Conservation (phyloP, 306 rosid genomes). For the Vigna reflexopilosa region DNA sequence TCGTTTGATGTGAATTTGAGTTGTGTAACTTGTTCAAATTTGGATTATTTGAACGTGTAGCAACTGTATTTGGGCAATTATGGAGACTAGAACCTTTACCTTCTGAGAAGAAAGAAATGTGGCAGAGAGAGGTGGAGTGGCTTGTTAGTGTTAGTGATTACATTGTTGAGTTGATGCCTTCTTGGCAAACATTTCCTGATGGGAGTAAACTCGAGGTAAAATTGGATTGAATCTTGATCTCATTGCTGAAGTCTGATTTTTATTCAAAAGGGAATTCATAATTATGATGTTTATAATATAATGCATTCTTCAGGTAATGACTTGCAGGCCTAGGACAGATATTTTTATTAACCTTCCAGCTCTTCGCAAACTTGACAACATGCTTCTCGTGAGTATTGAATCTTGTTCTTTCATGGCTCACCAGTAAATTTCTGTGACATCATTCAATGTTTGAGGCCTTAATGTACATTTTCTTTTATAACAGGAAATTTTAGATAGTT, state of each 20-base stretch:
- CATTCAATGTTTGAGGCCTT: conserved; percentile 18
- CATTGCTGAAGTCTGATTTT: neutral
- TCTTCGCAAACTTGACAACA: conserved; percentile 88
- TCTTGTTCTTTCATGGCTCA: neutral
- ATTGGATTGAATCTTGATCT: conserved; percentile 6
- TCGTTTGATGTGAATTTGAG: conserved; percentile 2
- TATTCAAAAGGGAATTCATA: neutral
- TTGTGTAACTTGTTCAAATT: neutral
- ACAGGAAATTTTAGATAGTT: conserved; percentile 86
- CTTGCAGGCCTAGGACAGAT: conserved; percentile 95
- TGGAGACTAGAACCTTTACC: conserved; percentile 92
- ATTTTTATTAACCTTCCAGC: conserved; percentile 93
- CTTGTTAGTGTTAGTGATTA: conserved; percentile 85
- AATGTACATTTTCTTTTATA: neutral
- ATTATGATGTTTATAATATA: conserved; percentile 59
- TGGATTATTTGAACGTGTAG: conserved; percentile 53
- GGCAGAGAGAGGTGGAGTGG: conserved; percentile 92
- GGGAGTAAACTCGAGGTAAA: conserved; percentile 90
- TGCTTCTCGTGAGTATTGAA: conserved; percentile 80
- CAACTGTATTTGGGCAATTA: conserved; percentile 87
- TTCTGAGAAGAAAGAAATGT: conserved; percentile 73
- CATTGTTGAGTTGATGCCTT: conserved; percentile 83
- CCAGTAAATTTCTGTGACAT: neutral
- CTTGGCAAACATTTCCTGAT: conserved; percentile 93
- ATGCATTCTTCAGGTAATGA: conserved; percentile 72